These are phyloP conservation scores for Hypericum perforatum DNA, from an alignment of 345 rosid genomes.

Conservation along the genomic window DNA sequence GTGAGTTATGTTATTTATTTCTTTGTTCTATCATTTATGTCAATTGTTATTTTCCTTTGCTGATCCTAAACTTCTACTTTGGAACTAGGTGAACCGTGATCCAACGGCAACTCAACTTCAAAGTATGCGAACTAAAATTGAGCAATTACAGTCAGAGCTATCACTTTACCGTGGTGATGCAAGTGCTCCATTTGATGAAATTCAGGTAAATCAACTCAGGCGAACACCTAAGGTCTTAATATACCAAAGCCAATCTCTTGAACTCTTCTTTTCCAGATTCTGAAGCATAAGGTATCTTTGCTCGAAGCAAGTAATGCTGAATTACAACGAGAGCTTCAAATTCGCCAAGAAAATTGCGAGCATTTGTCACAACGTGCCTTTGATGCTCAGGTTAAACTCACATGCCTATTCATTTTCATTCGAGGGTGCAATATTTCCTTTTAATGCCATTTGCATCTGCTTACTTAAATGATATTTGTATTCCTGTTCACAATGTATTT, in stretches of 20 bases:
- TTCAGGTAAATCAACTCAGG: conserved; percentile 44
- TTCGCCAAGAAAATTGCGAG: conserved; percentile 53
- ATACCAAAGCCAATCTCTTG: conserved; percentile 9
- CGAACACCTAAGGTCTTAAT: not conserved
- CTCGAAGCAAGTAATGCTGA: conserved; percentile 84
- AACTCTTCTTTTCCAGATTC: conserved; percentile 38
- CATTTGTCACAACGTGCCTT: conserved; percentile 65
- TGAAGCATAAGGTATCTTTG: conserved; percentile 70
- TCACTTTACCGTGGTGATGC: conserved; percentile 70
- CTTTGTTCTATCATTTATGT: not conserved
- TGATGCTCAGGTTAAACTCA: conserved; percentile 64
- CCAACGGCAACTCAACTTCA: conserved; percentile 76
- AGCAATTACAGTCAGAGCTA: conserved; percentile 82
- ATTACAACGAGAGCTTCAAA: conserved; percentile 66
- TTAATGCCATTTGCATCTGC: not conserved
- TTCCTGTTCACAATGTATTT: conserved; percentile 2
- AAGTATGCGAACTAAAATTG: conserved; percentile 88
- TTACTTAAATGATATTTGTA: not conserved
- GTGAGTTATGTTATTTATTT: conserved; percentile 32
- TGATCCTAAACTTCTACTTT: conserved; percentile 1
- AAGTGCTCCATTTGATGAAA: conserved; percentile 62
- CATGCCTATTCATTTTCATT: not conserved
- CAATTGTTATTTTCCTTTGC: not conserved
- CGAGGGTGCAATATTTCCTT: not conserved
- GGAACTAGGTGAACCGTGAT: conserved; percentile 70